A percentile compares a stretch with the other conserved stretches of the same genome.
Conservation (phyloP, 257 asterid genomes). For the Solanum pimpinellifolium region DNA sequence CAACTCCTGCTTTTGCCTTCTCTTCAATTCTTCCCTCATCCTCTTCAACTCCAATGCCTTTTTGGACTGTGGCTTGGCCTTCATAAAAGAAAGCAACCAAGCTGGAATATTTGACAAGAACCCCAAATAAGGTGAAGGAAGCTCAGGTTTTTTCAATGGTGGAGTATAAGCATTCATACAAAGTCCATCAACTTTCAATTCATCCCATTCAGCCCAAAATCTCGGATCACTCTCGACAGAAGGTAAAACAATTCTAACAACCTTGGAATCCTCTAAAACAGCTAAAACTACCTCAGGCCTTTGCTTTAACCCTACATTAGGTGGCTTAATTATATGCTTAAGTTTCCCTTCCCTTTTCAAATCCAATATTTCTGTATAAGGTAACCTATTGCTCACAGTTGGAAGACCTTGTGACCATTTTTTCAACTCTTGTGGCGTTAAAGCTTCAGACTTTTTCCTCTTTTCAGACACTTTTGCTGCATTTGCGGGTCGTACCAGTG, state of each 20-base stretch:
- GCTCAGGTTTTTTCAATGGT: constrained; percentile 54
- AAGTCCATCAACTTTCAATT: constrained; percentile 45
- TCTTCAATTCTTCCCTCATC: constrained; percentile 35
- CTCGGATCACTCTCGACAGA: constrained; percentile 55
- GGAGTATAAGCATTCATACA: constrained; percentile 86
- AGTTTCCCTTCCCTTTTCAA: constrained; percentile 59
- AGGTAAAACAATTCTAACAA: constrained; percentile 78
- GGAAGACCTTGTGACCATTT: constrained; percentile 90
- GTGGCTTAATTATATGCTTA: constrained; percentile 60
- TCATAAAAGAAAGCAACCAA: constrained; percentile 47
- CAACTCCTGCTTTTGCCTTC: constrained; percentile 27
- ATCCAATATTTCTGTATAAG: constrained; percentile 61
- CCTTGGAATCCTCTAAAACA: constrained; percentile 77
- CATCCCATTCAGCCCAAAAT: constrained; percentile 84
- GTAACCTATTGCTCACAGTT: constrained; percentile 56
- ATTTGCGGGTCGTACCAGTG: constrained; percentile 45
- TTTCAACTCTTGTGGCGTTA: constrained; percentile 51
- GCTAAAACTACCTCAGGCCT: constrained; percentile 73
- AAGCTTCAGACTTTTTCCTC: constrained; percentile 36
- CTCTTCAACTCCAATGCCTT: constrained; percentile 74
- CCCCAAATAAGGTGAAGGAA: constrained; percentile 67
- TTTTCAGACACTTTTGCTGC: constrained; percentile 71
- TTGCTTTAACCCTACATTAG: constrained; percentile 38
- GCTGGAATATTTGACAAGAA: constrained; percentile 34
- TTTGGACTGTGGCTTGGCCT: constrained; percentile 72